phyloP scores from a whole-genome alignment of 2,329 filamentous ascomycete species.

The Ramularia collo-cygni region DNA sequence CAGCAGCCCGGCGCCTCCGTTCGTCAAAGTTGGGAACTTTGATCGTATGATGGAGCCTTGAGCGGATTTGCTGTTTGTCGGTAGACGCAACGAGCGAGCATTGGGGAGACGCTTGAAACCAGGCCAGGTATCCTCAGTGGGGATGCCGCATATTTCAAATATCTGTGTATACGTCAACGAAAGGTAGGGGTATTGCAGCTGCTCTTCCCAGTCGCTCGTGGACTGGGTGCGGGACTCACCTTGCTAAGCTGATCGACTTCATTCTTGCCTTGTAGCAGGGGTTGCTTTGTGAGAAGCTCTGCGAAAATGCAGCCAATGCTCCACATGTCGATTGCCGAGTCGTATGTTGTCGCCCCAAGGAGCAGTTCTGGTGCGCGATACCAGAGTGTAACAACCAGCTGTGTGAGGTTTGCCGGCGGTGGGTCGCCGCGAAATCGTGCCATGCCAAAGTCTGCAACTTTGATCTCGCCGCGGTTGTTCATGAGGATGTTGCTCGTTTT shows the following conservation, averaged over 20 bases:
- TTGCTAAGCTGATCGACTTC: slow-evolving; percentile 84
- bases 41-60: slow-evolving; percentile 54
- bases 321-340: slow-evolving; percentile 82
- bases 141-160: slow-evolving; percentile 82
- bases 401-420: slow-evolving; percentile 66
- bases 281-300: slow-evolving; percentile 77
- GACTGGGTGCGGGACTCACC: slow-evolving; percentile 32
- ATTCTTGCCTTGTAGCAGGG: slow-evolving; percentile 79
- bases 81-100: slow-evolving; percentile 67
- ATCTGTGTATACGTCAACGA: slow-evolving; percentile 45
- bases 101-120: slow-evolving; percentile 81
- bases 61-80: slow-evolving; percentile 40
- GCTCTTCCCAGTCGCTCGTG: slow-evolving; percentile 22
- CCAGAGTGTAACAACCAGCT: slow-evolving; percentile 94
- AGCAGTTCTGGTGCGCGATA: slow-evolving; percentile 89
- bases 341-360: slow-evolving; percentile 71
- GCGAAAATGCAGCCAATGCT: slow-evolving; percentile 93
- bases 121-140: slow-evolving; percentile 77
- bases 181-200: slow-evolving; percentile 13
- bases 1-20: slow-evolving; percentile 65
- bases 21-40: slow-evolving; percentile 74
- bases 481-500: slow-evolving; percentile 92
- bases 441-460: slow-evolving; percentile 98
- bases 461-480: slow-evolving; percentile 89
- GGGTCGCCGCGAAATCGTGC: slow-evolving; percentile 81